Conservation (phyloP, 768 basidiomycete genomes). For the Rhodotorula kratochvilovae region DNA sequence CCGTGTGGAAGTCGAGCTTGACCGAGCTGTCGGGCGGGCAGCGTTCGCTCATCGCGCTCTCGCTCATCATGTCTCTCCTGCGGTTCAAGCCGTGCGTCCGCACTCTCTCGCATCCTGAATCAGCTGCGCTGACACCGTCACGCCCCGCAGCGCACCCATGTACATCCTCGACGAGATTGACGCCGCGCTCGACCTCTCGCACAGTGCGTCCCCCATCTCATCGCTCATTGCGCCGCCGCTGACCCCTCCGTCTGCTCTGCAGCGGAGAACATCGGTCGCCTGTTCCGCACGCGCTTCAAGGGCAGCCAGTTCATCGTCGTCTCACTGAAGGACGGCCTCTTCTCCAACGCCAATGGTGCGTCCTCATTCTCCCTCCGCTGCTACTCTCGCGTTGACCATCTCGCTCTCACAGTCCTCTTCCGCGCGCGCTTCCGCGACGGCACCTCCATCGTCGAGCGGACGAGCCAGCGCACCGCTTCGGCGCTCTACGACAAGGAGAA, state of each 20-base stretch:
- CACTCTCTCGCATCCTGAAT: not conserved
- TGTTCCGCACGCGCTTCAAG: constrained; percentile 96
- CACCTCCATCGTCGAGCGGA: constrained; percentile 48
- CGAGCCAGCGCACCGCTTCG: constrained; percentile 32
- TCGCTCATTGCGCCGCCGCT: not conserved
- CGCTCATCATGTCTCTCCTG: constrained; percentile 96
- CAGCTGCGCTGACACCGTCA: not conserved
- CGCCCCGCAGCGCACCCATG: constrained; percentile 65
- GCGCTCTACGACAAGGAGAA: constrained; percentile 38
- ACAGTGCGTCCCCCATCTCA: constrained; percentile 53
- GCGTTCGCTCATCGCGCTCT: constrained; percentile 95
- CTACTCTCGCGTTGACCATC: not conserved
- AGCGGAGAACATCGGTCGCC: constrained; percentile 85
- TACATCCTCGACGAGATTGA: constrained; percentile 99
- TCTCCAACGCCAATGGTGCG: constrained; percentile 84
- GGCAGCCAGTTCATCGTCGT: constrained; percentile 98
- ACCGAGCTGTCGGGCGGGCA: constrained; percentile 97
- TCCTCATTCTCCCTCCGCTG: not conserved
- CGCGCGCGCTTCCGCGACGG: constrained; percentile 88
- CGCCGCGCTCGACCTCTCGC: constrained; percentile 90
- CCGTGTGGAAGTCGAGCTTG: constrained; percentile 94
- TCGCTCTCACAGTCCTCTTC: constrained; percentile 56
- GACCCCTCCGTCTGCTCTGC: not conserved
- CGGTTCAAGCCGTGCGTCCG: constrained; percentile 77
- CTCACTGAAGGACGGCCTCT: constrained; percentile 90